phyloP scores from a whole-genome alignment of 495 filamentous ascomycete species.

The Melanomma pulvis-pyrius region DNA sequence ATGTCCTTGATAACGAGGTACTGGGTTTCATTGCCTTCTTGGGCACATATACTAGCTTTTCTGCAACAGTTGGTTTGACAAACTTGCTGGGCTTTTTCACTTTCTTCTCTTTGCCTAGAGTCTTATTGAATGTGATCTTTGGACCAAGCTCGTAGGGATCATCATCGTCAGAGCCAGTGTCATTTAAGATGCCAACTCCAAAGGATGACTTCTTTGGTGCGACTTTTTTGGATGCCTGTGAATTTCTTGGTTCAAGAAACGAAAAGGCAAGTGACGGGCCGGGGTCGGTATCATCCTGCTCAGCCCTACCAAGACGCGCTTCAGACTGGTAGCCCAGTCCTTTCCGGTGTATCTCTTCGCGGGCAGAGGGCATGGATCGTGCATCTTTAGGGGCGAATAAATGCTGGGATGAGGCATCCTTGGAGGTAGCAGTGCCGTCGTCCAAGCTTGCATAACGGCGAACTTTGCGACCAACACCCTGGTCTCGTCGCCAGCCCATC shows the following conservation, averaged over 20 bases:
- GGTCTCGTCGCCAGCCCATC: constrained; percentile 96
- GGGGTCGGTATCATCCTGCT: constrained; percentile 32
- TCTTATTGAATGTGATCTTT: constrained; percentile 83
- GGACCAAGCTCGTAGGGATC: constrained; percentile 93
- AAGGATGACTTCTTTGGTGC: constrained; percentile 60
- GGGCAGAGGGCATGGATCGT: constrained; percentile 60
- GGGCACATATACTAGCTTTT: constrained; percentile 76
- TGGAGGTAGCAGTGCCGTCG: constrained; percentile 50
- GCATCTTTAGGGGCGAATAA: constrained; percentile 90
- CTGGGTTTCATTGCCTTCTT: constrained; percentile 63
- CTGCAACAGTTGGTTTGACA: constrained; percentile 66
- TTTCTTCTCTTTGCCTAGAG: constrained; percentile 84
- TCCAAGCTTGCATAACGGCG: constrained; percentile 73
- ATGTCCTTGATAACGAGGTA: constrained; percentile 67
- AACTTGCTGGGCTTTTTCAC: constrained; percentile 58
- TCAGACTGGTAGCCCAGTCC: constrained; percentile 82
- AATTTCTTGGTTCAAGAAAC: constrained; percentile 10
- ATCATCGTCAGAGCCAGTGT: constrained; percentile 96
- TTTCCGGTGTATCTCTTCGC: constrained; percentile 64
- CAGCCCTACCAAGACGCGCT: constrained; percentile 43
- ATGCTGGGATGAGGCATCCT: constrained; percentile 49
- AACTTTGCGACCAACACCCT: constrained; percentile 90
- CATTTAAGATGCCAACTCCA: constrained; percentile 88
- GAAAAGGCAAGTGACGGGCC: neutral
- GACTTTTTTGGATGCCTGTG: constrained; percentile 21